These are phyloP conservation scores for Wickerhamomyces sp. DNA, from an alignment of 1,139 yeast genomes.

Conservation along the genomic window DNA sequence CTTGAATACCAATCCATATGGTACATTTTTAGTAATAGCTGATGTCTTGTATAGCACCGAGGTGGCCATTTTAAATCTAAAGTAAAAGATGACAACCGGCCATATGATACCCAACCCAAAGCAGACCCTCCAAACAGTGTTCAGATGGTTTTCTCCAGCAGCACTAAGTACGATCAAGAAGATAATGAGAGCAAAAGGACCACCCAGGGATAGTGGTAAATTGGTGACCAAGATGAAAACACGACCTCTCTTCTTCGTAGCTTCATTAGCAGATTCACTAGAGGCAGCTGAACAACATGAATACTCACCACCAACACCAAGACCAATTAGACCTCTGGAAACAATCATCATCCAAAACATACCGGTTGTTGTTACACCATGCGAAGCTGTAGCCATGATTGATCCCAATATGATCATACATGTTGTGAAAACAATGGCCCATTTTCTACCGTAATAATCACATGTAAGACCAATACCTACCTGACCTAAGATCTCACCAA, in stretches of 20 bases:
- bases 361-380: conserved; percentile 45
- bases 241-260: conserved; percentile 58
- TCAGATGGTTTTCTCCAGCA: conserved; percentile 42
- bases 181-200: conserved; percentile 74
- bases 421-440: conserved; percentile 54
- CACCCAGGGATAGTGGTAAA: conserved; percentile 69
- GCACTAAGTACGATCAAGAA: conserved; percentile 35
- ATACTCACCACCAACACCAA: conserved; percentile 71
- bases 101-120: conserved; percentile 72
- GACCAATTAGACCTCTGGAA: conserved; percentile 64
- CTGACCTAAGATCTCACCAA: conserved; percentile 60
- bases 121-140: conserved; percentile 69
- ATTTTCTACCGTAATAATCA: conserved; percentile 54
- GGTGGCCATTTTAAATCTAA: conserved; percentile 68
- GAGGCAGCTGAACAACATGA: conserved; percentile 61
- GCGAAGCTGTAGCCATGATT: conserved; percentile 52
- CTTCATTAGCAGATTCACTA: conserved; percentile 66
- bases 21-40: conserved; percentile 48
- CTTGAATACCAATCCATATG: conserved; percentile 47
- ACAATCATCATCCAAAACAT: conserved; percentile 76
- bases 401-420: conserved; percentile 51
- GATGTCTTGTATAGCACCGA: conserved; percentile 52
- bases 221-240: conserved; percentile 64
- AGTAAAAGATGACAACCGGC: conserved; percentile 70
- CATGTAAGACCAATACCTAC: conserved; percentile 50